Evolutionary conservation across 2,329 filamentous ascomycete species (phyloP).

Genomic region (Arthroderma uncinatum): DNA sequence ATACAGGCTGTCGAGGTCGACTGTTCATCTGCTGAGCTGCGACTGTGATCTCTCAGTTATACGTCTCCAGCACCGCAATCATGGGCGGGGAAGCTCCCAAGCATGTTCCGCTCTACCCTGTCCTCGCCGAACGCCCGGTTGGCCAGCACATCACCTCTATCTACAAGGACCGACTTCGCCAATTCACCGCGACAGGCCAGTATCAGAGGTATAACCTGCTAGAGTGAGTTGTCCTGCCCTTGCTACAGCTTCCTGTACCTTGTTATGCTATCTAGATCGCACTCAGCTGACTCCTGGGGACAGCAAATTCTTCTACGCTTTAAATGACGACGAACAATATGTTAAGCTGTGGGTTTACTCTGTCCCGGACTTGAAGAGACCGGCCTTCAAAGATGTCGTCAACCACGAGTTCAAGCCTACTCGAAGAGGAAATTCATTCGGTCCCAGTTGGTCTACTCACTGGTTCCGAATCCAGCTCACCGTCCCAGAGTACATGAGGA

Average conservation of each 20-base stretch:
- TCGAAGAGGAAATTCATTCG: constrained; percentile 66
- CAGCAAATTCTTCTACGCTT: constrained; percentile 62
- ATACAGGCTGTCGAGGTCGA: too few species aligned
- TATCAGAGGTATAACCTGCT: constrained; percentile 65
- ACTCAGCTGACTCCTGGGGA: not conserved
- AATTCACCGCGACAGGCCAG: constrained; percentile 70
- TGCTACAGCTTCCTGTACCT: not conserved
- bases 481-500: constrained; percentile 58
- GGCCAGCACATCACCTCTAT: constrained; percentile 76
- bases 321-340: constrained; percentile 56
- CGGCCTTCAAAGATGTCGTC: constrained; percentile 73
- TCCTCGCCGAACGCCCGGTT: constrained; percentile 42
- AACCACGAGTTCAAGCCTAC: constrained; percentile 66
- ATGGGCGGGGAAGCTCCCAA: constrained; percentile 31
- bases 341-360: constrained; percentile 81
- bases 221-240: constrained; percentile 42
- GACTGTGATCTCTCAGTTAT: not conserved
- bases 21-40: too few species aligned
- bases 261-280: not conserved
- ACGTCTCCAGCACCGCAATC: not conserved
- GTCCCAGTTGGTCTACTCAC: constrained; percentile 93
- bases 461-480: constrained; percentile 84
- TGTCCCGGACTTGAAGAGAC: constrained; percentile 65
- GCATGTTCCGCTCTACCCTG: constrained; percentile 38
- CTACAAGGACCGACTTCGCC: constrained; percentile 70